phyloP scores from a whole-genome alignment of 768 basidiomycete genomes.

The Agrocybe praecox region DNA sequence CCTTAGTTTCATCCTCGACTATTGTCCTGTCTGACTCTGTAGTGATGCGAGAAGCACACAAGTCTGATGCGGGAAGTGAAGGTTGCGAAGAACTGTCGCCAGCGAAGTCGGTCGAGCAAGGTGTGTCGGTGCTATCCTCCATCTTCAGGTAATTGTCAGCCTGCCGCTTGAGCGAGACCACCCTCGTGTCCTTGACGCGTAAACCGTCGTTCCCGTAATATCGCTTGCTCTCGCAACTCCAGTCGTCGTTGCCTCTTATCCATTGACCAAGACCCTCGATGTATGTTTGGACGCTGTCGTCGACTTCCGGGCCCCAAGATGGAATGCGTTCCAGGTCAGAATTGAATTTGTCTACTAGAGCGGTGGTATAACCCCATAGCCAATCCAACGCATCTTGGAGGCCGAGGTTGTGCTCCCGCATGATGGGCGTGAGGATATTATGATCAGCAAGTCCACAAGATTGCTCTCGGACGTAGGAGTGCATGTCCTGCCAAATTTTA shows the following conservation, averaged over 20 bases:
- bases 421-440: conserved; percentile 45
- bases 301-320: conserved; percentile 33
- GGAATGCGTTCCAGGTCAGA: conserved; percentile 29
- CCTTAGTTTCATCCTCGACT: no score
- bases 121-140: background rate
- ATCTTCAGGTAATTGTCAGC: conserved; percentile 10
- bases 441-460: conserved; percentile 39
- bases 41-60: no score
- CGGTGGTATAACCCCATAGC: conserved; percentile 33
- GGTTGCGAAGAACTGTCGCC: background rate
- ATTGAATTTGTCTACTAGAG: conserved; percentile 32
- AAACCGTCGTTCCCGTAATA: conserved; percentile 31
- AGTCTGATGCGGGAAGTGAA: background rate
- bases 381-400: conserved; percentile 40
- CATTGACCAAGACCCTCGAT: conserved; percentile 41
- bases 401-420: conserved; percentile 32
- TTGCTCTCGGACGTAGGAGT: conserved; percentile 42
- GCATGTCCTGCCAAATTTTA: conserved; percentile 32
- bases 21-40: no score
- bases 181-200: conserved; percentile 26
- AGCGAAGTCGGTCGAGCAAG: background rate
- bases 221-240: conserved; percentile 45
- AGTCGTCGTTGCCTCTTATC: conserved; percentile 38
- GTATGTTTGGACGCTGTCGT: conserved; percentile 33
- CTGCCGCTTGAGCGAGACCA: conserved; percentile 12